phyloP scores from a whole-genome alignment of 2,329 filamentous ascomycete species.

The Cordyceps cateniannulata region DNA sequence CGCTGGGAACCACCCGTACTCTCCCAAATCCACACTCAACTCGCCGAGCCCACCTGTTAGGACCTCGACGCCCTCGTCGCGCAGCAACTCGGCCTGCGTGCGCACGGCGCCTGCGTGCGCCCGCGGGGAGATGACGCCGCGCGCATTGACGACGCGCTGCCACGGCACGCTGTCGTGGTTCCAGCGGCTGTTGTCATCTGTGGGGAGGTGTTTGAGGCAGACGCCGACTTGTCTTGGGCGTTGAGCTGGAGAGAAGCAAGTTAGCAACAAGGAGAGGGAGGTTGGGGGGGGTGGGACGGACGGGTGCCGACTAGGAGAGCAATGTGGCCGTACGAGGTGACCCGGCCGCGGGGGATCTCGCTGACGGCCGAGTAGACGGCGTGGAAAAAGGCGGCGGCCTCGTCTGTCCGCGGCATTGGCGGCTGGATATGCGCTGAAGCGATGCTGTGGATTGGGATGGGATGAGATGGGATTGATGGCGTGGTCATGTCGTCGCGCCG shows the following conservation, averaged over 20 bases:
- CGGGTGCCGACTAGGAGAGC: constrained; percentile 66
- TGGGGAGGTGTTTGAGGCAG: constrained; percentile 78
- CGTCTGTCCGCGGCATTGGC: constrained; percentile 63
- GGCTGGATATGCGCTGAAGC: not conserved
- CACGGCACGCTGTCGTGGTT: constrained; percentile 80
- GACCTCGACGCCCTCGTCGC: constrained; percentile 48
- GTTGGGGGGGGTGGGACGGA: constrained; percentile 33
- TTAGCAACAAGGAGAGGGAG: not conserved
- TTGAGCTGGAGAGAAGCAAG: constrained; percentile 47
- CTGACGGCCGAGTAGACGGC: constrained; percentile 79
- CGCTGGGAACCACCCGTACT: constrained; percentile 51
- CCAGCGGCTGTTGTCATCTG: constrained; percentile 42
- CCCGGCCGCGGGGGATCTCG: constrained; percentile 74
- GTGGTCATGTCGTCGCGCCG: no score
- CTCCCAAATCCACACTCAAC: constrained; percentile 42
- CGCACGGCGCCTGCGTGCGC: constrained; percentile 42
- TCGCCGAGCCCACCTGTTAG: constrained; percentile 40
- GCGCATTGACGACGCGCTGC: constrained; percentile 88
- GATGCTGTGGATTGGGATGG: not conserved
- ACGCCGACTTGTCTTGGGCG: constrained; percentile 80
- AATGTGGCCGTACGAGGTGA: constrained; percentile 84
- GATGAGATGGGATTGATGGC: no score
- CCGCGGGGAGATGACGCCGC: constrained; percentile 77
- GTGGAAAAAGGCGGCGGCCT: constrained; percentile 67
- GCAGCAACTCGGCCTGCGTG: constrained; percentile 45